Conservation (phyloP, 495 filamentous ascomycete genomes). For the Amorphotheca resinae region DNA sequence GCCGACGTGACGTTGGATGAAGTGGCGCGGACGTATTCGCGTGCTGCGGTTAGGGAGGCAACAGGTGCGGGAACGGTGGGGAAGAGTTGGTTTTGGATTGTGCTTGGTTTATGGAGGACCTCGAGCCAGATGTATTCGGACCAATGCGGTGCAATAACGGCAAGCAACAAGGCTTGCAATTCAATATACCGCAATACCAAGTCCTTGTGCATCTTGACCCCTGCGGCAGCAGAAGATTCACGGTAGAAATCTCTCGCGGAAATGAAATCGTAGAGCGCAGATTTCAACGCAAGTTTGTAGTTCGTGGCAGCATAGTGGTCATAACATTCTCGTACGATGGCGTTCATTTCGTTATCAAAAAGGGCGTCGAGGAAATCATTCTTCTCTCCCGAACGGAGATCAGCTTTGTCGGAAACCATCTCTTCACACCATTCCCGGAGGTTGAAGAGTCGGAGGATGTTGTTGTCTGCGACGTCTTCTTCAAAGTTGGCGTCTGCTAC, state of each 20-base stretch:
- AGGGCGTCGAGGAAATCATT: conserved; percentile 75
- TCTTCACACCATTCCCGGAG: conserved; percentile 92
- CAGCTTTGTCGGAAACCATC: conserved; percentile 50
- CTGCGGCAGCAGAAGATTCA: conserved; percentile 58
- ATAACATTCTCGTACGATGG: conserved; percentile 59
- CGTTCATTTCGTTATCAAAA: conserved; percentile 90
- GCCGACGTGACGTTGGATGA: conserved; percentile 72
- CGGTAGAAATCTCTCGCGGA: conserved; percentile 83
- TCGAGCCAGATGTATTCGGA: conserved; percentile 88
- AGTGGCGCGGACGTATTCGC: conserved; percentile 67
- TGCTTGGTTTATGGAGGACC: conserved; percentile 59
- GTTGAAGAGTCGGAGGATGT: conserved; percentile 72
- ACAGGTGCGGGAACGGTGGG: conserved; percentile 53
- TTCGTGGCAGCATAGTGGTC: conserved; percentile 65
- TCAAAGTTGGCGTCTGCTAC: conserved; percentile 97
- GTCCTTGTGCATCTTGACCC: conserved; percentile 72
- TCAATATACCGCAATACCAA: conserved; percentile 66
- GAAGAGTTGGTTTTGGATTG: conserved; percentile 70
- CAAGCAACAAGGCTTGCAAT: conserved; percentile 71
- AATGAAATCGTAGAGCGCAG: conserved; percentile 79
- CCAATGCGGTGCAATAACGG: conserved; percentile 84
- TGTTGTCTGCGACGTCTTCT: conserved; percentile 83
- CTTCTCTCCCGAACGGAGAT: conserved; percentile 58
- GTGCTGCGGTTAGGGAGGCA: conserved; percentile 56
- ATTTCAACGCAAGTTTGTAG: conserved; percentile 89